Base-by-base conservation (phyloP, 2,329 filamentous ascomycete genomes). In the Colletotrichum liriopes region DNA sequence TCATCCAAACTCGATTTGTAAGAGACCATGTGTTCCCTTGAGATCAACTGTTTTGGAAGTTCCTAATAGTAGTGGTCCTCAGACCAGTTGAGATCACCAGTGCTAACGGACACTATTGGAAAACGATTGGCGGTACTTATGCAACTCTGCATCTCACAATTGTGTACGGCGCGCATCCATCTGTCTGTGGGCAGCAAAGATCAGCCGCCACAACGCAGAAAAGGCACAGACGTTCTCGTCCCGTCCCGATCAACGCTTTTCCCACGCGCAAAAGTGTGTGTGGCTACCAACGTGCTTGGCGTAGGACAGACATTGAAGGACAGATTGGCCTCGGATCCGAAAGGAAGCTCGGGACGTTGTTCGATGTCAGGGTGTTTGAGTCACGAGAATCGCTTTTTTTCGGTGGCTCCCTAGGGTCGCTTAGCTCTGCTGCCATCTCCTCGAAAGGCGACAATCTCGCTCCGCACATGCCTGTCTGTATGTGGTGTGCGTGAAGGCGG, bases 171-270 rank as follows among this genome's bases (percentile, higher is more conserved):
- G 49, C 59, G 45, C 23, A 4, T 67, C 12, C 7, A 6, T 37
- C 49, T 59, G 29, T 51, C 29, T 11, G 37, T 16, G 49, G 49
- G 20, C 55, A 58, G 56, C 1, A 39, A 23, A 54, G 26, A 39
- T 61, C 58, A 52, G 60, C 35, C 37, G 20, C 35, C 20, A 32
- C 32, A 45, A 61, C 41, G 29, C 35, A n/a, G 3, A 20, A 39
- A 29, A 54, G 67, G 69, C 69, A 69, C 65, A 64, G 52, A 69
- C 69, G 29, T 20, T 54, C 32, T 51, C 65, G 69, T 64, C 58
- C 69, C 69, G 54, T 69, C 65, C 69, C 54, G 65, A 26, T 26
- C 12, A 37, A 43, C 59, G n/a, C 12, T 16, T n/a, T 47, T 39
- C 41, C 47, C 51, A 43, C 35, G 4, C 43, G 29, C 16, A 51